Evolutionary conservation across 192 early-diverging fungal species (phyloP).

Genomic region (Coemansia sp.): DNA sequence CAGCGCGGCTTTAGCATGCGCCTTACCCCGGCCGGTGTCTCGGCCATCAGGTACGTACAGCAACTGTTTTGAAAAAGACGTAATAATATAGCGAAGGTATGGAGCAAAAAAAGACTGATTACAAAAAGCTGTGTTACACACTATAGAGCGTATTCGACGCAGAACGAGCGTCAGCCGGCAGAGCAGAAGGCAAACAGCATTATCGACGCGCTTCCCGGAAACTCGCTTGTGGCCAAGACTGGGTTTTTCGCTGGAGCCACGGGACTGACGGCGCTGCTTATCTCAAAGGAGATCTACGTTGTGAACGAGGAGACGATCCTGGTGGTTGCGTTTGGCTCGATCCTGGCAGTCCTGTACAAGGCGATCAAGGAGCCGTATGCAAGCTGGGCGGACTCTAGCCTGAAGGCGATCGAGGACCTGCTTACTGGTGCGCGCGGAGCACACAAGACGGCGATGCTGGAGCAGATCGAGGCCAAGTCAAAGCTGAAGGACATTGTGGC

Average conservation of each 20-base stretch:
- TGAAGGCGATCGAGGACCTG: conserved; percentile 76
- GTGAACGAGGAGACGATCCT: conserved; percentile 92
- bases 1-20: conserved; percentile 50
- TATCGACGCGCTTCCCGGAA: conserved; percentile 90
- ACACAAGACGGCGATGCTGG: conserved; percentile 88
- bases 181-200: conserved; percentile 85
- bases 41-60: conserved; percentile 32
- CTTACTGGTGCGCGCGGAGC: conserved; percentile 81
- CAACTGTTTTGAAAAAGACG: too few relatives aligned
- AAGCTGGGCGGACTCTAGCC: conserved; percentile 68
- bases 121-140: background rate
- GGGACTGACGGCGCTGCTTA: conserved; percentile 79
- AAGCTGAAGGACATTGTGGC: conserved; percentile 92
- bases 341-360: conserved; percentile 75
- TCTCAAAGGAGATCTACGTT: conserved; percentile 98
- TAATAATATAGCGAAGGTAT: too few relatives aligned
- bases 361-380: conserved; percentile 78
- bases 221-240: conserved; percentile 84
- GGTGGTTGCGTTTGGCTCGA: conserved; percentile 74
- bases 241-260: conserved; percentile 78
- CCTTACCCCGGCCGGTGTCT: conserved; percentile 39
- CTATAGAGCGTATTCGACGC: conserved; percentile 38
- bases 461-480: conserved; percentile 86
- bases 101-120: background rate
- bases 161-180: conserved; percentile 45